Conservation (phyloP, 2,329 filamentous ascomycete genomes). For the Neopestalotiopsis sp. region DNA sequence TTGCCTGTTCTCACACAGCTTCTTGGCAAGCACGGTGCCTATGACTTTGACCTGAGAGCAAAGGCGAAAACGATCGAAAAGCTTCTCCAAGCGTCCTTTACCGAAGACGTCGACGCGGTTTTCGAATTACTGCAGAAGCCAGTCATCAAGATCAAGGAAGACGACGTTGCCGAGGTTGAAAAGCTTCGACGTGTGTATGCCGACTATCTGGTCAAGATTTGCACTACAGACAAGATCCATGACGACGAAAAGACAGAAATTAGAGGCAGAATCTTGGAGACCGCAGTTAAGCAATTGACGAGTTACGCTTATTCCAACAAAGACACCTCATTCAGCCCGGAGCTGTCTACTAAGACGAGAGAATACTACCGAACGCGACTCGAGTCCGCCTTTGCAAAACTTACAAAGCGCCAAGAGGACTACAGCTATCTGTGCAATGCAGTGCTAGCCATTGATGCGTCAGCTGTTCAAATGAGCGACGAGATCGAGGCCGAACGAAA, state of each 20-base stretch:
- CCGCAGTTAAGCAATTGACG: conserved; percentile 58
- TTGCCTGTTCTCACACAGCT: conserved; percentile 68
- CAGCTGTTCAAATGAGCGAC: conserved; percentile 59
- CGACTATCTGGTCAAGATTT: conserved; percentile 59
- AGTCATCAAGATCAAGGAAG: conserved; percentile 35
- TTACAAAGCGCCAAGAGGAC: conserved; percentile 59
- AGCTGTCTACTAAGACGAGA: conserved; percentile 58
- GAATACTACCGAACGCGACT: conserved; percentile 63
- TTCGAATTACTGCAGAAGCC: conserved; percentile 55
- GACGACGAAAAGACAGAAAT: conserved; percentile 31
- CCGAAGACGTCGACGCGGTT: conserved; percentile 59
- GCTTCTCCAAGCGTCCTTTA: conserved; percentile 66
- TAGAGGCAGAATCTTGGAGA: conserved; percentile 43
- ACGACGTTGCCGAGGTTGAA: conserved; percentile 42
- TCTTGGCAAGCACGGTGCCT: conserved; percentile 71
- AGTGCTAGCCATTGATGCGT: conserved; percentile 58
- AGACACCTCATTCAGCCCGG: conserved; percentile 43
- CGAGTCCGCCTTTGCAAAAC: conserved; percentile 62
- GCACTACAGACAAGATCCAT: conserved; percentile 44
- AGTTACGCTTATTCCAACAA: conserved; percentile 60
- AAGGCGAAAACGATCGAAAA: conserved; percentile 85
- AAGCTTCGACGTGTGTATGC: conserved; percentile 56
- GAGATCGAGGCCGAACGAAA: conserved; percentile 59
- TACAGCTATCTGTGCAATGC: conserved; percentile 60
- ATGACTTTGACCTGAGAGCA: conserved; percentile 86